Conservation (phyloP, 306 rosid genomes). For the Malus orientalis region DNA sequence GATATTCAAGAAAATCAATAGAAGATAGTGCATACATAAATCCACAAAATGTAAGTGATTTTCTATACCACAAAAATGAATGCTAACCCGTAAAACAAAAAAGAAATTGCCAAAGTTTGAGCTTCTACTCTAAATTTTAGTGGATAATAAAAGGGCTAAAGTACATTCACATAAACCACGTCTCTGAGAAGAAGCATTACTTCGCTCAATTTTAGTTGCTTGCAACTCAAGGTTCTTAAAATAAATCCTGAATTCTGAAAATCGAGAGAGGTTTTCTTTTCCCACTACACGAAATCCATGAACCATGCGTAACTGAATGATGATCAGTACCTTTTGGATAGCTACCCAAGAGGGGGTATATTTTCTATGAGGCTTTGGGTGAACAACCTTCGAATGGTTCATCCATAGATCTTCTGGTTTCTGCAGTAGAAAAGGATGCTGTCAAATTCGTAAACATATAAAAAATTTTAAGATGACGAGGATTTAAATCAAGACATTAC, state of each 20-base stretch:
- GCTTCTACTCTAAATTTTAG: no score
- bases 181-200: not conserved
- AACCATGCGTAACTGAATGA: not conserved
- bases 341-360: constrained; percentile 64
- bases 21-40: not conserved
- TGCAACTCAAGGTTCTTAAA: not conserved
- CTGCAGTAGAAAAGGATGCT: constrained; percentile 34
- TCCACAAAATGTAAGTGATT: no score
- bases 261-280: not conserved
- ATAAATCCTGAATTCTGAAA: not conserved
- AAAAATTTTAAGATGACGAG: constrained; percentile 10
- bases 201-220: not conserved
- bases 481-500: constrained; percentile 28
- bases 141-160: no score
- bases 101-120: no score
- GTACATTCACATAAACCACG: no score
- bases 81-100: no score
- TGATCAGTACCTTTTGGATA: constrained; percentile 55
- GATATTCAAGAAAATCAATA: constrained; percentile 5
- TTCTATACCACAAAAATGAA: no score
- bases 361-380: constrained; percentile 87
- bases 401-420: constrained; percentile 97
- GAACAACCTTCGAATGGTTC: constrained; percentile 79
- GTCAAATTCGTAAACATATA: constrained; percentile 12
- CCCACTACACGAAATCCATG: not conserved